These are phyloP conservation scores for Aspergillus coremiiformis DNA, from an alignment of 495 filamentous ascomycete species.

Conservation along the genomic window DNA sequence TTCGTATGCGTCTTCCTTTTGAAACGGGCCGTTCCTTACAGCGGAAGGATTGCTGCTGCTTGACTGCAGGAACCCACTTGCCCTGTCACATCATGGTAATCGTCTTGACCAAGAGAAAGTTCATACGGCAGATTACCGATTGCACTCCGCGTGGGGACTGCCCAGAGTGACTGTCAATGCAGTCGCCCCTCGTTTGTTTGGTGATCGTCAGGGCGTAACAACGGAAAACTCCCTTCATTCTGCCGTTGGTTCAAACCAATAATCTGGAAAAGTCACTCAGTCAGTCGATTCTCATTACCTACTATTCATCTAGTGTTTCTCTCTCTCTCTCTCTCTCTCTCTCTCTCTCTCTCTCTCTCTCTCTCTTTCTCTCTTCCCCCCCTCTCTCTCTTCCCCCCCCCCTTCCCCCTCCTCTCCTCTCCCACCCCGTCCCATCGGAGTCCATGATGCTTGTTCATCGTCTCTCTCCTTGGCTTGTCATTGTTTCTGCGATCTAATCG, in stretches of 20 bases:
- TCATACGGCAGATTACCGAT: neutral
- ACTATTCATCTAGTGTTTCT: no score
- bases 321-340: no score
- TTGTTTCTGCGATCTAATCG: conserved; percentile 7
- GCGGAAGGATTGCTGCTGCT: no score
- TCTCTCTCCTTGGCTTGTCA: conserved; percentile 6
- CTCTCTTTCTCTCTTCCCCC: no score
- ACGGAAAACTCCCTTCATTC: conserved; percentile 5
- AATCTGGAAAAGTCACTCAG: neutral
- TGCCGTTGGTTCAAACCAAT: neutral
- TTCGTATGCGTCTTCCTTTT: neutral
- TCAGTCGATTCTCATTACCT: neutral
- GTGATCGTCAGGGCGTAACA: conserved; percentile 18
- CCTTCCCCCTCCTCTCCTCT: neutral
- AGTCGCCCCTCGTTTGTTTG: conserved; percentile 13
- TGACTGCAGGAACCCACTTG: no score
- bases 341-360: no score
- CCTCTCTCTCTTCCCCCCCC: neutral
- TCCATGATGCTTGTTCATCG: conserved; percentile 17
- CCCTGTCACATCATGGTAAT: neutral
- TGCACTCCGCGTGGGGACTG: conserved; percentile 4
- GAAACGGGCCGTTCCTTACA: no score
- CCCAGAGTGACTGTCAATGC: conserved; percentile 6
- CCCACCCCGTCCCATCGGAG: neutral
- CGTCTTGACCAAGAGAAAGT: neutral